Base-by-base conservation (phyloP, 148 eudicot genomes). In the Tetragonia tetragonoides region DNA sequence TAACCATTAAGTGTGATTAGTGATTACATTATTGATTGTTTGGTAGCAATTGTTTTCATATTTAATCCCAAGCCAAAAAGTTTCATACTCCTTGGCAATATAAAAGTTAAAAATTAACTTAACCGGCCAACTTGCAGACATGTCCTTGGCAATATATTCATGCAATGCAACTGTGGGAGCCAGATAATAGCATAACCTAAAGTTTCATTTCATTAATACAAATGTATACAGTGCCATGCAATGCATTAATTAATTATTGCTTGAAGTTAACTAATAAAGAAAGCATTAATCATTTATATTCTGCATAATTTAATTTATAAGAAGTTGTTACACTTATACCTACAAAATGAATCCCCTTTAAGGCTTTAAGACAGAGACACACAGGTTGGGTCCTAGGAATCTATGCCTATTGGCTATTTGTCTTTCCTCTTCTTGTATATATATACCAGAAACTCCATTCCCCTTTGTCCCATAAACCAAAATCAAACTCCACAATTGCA, bases 41-140 rank as follows among this genome's bases (percentile, higher is more conserved):
- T n/a, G n/a, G n/a, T n/a, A n/a, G n/a, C n/a, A n/a, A n/a, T n/a
- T n/a, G n/a, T n/a, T n/a, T n/a, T n/a, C n/a, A n/a, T n/a, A n/a
- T n/a, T n/a, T n/a, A n/a, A n/a, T n/a, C n/a, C n/a, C n/a, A n/a
- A n/a, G n/a, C n/a, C n/a, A n/a, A n/a, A n/a, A n/a, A n/a, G n/a
- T n/a, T n/a, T n/a, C n/a, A n/a, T n/a, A n/a, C n/a, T n/a, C n/a
- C n/a, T n/a, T n/a, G n/a, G n/a, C n/a, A n/a, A n/a, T n/a, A n/a
- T n/a, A n/a, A n/a, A n/a, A n/a, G n/a, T n/a, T n/a, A n/a, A n/a
- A n/a, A n/a, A n/a, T n/a, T n/a, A n/a, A n/a, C n/a, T n/a, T n/a
- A 81, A 80, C 83, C 83, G 83, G 65, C 79, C 83, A 80, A 20
- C 71, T 80, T 68, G 75, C 23, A 81, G 66, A 44, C 78, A 53